Base-by-base conservation (phyloP, 305 asterid genomes). In the Ilex paraguariensis region DNA sequence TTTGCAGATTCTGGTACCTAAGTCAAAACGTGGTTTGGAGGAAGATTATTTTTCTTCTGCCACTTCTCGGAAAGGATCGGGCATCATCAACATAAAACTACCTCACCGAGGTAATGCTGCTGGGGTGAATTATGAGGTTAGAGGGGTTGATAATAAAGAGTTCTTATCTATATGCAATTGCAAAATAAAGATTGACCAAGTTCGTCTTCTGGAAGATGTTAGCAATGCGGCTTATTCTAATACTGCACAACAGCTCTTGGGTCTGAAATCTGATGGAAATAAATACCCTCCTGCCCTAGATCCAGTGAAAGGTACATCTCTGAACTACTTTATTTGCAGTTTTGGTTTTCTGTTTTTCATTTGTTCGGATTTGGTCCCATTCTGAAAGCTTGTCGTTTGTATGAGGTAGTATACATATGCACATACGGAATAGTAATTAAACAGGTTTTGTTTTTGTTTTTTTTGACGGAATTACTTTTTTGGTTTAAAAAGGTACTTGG, bases 221-320 rank as follows among this genome's bases (percentile, higher is more conserved):
- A 88, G 95, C 79, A 73, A 82, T 62, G 90, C 86, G 63, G 99
- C 99, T 65, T 87, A 80, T 81, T 90, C 99, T 66, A 64, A 36
- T 66, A 71, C 95, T 2, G 94, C 88, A 62, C 97, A 93, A 64
- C 86, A 82, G 75, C 77, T 93, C 59, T 73, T 84, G 77, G 60
- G 72, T 76, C 72, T 77, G 68, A 93, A 77, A 75, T 80, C 97
- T 64, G 86, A 77, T 75, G 96, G 95, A 71, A 87, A 90, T 68
- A 87, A 83, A 74, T 93, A 86, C 66, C 99, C 99, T 60, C 87
- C 89, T 40, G 87, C 97, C 72, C 74, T 93, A 66, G 95, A 93
- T 87, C 99, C 99, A 3, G 76, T 82, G 65, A 87, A 82, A 86
- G 99, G 99, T 90, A 68, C 46, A 72, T 54, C 57, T 15, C 55